phyloP scores from a whole-genome alignment of 1,284 basidiomycete species.

The Cryptococcus sp. region DNA sequence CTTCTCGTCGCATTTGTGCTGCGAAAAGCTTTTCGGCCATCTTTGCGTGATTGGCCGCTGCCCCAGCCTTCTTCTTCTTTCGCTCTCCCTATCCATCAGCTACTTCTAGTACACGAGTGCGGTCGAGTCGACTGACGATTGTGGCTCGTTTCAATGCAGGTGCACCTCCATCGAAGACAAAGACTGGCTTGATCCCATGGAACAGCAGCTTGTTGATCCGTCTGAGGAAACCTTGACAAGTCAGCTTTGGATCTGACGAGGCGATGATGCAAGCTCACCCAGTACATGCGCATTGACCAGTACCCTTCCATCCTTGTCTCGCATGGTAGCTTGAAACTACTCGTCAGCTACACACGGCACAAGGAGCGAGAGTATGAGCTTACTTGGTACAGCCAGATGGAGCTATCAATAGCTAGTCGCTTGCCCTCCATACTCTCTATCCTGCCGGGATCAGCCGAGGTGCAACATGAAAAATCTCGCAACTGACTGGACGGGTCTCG shows the following conservation, averaged over 20 bases:
- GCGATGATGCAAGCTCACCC: slow-evolving; percentile 48
- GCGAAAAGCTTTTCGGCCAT: slow-evolving; percentile 87
- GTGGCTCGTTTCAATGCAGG: slow-evolving; percentile 80
- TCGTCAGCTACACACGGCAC: neutral
- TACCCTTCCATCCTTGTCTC: slow-evolving; percentile 88
- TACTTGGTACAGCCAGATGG: slow-evolving; percentile 88
- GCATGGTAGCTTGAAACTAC: slow-evolving; percentile 95
- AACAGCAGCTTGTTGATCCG: slow-evolving; percentile 92
- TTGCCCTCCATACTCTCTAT: slow-evolving; percentile 88
- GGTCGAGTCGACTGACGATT: slow-evolving; percentile 65
- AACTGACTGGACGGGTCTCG: slow-evolving; percentile 74
- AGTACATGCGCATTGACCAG: slow-evolving; percentile 92
- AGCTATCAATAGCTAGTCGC: slow-evolving; percentile 91
- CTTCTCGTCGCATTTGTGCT: slow-evolving; percentile 87
- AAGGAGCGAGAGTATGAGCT: slow-evolving; percentile 1
- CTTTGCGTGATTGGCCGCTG: slow-evolving; percentile 72
- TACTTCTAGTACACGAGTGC: neutral
- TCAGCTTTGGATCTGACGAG: neutral
- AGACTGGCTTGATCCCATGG: slow-evolving; percentile 94
- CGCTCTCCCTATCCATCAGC: slow-evolving; percentile 61
- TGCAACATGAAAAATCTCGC: neutral
- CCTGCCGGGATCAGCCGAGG: slow-evolving; percentile 47
- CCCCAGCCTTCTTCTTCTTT: slow-evolving; percentile 80
- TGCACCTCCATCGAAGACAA: slow-evolving; percentile 94
- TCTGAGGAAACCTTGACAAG: slow-evolving; percentile 59